Percentiles rank a stretch among this genome's conserved stretches.
Evolutionary conservation across 805 yeast genomes (phyloP).

Genomic region (Saccharomycopsis oosterbeekiorum): DNA sequence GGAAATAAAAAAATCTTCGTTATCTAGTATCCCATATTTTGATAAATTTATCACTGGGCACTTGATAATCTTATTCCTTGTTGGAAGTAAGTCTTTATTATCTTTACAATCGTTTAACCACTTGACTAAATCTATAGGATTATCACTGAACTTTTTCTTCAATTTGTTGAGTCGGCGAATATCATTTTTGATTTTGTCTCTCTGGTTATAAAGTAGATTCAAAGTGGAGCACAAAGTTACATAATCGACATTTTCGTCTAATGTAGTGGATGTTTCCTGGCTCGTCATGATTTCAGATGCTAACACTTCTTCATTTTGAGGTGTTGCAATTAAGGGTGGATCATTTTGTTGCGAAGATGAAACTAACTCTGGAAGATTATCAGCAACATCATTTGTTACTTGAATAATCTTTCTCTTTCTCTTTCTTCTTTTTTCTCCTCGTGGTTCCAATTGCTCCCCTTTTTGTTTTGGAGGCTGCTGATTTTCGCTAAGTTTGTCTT

Average conservation of each 20-base stretch:
- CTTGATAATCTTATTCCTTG: conserved; percentile 13
- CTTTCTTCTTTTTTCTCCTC: not conserved
- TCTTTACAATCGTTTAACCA: not conserved
- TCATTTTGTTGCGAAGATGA: not conserved
- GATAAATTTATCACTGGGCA: conserved; percentile 16
- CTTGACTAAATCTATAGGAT: not conserved
- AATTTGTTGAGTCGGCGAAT: conserved; percentile 9
- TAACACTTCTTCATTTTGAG: not conserved
- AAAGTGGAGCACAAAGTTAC: conserved; percentile 15
- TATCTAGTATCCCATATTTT: conserved; percentile 13
- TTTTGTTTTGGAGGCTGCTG: not conserved
- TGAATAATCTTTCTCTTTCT: not conserved
- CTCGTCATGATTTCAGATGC: not conserved
- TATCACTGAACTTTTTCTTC: conserved; percentile 6
- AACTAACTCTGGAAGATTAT: not conserved
- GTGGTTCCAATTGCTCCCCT: not conserved
- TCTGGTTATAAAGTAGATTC: conserved; percentile 10
- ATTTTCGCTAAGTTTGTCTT: not conserved
- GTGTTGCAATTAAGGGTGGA: too few relatives aligned
- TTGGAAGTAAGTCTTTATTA: conserved; percentile 3
- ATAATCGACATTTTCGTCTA: conserved; percentile 13
- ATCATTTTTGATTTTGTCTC: conserved; percentile 10
- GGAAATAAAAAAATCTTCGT: conserved; percentile 5
- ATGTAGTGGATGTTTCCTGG: not conserved
- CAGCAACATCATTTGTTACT: not conserved